phyloP scores from a whole-genome alignment of 768 basidiomycete species.

The Psilocybe azurescens region DNA sequence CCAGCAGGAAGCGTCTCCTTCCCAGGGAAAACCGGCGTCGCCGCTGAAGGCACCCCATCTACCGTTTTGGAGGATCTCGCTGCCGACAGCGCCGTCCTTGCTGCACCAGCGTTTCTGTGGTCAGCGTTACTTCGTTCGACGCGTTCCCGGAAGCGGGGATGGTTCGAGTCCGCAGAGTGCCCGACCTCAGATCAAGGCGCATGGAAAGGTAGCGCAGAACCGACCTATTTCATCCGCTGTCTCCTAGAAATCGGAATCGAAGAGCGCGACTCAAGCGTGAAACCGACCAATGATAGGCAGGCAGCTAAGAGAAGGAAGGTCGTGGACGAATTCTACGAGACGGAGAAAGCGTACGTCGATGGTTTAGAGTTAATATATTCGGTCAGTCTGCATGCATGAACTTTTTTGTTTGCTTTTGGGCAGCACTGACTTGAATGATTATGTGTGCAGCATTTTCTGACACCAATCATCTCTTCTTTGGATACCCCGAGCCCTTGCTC shows the following conservation, averaged over 20 bases:
- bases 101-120: conserved; percentile 67
- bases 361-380: conserved; percentile 85
- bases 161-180: conserved; percentile 17
- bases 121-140: conserved; percentile 76
- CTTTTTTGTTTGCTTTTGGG: background rate
- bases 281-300: conserved; percentile 51
- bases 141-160: conserved; percentile 39
- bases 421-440: background rate
- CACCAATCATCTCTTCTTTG: conserved; percentile 77
- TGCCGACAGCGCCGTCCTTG: conserved; percentile 56
- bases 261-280: conserved; percentile 42
- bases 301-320: conserved; percentile 68
- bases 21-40: conserved; percentile 31
- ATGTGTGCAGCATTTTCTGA: conserved; percentile 71
- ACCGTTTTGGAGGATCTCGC: conserved; percentile 68
- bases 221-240: conserved; percentile 45
- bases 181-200: conserved; percentile 15
- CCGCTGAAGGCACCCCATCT: conserved; percentile 50
- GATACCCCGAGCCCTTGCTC: conserved; percentile 74
- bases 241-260: conserved; percentile 41
- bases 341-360: conserved; percentile 80
- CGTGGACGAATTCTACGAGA: conserved; percentile 81
- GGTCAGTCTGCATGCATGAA: conserved; percentile 45
- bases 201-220: conserved; percentile 28
- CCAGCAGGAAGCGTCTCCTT: conserved; percentile 19